These are phyloP conservation scores for Penicillium mononematosum DNA, from an alignment of 495 filamentous ascomycete genomes.

Conservation along the genomic window DNA sequence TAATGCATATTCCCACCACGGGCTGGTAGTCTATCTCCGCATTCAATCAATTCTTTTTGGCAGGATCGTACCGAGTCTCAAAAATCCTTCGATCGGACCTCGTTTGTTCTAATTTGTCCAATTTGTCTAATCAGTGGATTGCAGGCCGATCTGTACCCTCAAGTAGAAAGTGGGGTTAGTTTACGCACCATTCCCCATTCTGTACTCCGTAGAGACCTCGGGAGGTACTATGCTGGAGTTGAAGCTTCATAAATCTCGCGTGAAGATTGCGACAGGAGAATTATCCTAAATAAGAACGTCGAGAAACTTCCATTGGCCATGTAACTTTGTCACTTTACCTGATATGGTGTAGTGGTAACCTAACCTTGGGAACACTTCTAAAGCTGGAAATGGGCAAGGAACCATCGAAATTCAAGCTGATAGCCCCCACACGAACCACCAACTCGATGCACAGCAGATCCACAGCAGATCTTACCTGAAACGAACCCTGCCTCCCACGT, in stretches of 20 bases:
- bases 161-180: constrained; percentile 9
- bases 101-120: background rate
- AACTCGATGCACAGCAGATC: constrained; percentile 23
- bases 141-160: constrained; percentile 1
- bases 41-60: background rate
- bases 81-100: constrained; percentile 7
- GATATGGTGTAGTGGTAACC: background rate
- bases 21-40: constrained; percentile 12
- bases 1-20: constrained; percentile 8
- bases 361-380: background rate
- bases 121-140: background rate
- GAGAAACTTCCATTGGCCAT: constrained; percentile 23
- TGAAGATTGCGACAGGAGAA: constrained; percentile 15
- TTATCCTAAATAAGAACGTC: background rate
- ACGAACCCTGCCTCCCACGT: constrained; percentile 11
- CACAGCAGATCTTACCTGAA: constrained; percentile 27
- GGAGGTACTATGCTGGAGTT: no score
- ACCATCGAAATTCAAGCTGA: constrained; percentile 3
- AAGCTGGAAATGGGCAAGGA: background rate
- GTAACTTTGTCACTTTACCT: background rate
- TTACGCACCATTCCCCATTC: constrained; percentile 1
- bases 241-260: constrained; percentile 1
- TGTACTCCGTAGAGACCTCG: no score
- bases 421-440: background rate
- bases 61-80: constrained; percentile 3